Evolutionary conservation across 1,284 basidiomycete genomes (phyloP).

Genomic region (Cryptococcus sp.): DNA sequence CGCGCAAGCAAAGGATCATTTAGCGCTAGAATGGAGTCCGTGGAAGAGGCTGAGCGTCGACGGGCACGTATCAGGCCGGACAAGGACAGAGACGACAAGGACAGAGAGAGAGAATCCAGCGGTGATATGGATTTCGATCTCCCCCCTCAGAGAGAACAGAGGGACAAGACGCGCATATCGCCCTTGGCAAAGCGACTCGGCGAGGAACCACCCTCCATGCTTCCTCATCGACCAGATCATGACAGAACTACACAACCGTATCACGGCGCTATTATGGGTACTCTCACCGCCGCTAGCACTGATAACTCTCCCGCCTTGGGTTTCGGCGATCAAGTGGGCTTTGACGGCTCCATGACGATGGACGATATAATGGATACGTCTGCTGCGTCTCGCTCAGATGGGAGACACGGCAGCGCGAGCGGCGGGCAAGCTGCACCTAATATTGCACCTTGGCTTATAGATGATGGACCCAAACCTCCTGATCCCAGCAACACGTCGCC

Average conservation of each 20-base stretch:
- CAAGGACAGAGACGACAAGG: conserved; percentile 2
- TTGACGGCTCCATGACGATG: conserved; percentile 39
- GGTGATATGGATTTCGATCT: conserved; percentile 1
- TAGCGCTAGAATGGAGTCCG: conserved; percentile 10
- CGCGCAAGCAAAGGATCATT: conserved; percentile 7
- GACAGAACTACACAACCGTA: conserved; percentile 19
- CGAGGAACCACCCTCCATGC: conserved; percentile 33
- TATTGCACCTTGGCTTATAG: conserved; percentile 50
- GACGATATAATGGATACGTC: conserved; percentile 43
- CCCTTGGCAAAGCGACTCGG: conserved; percentile 30
- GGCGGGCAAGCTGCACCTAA: conserved; percentile 35
- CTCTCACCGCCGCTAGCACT: conserved; percentile 18
- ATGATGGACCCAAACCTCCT: conserved; percentile 28
- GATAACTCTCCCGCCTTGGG: conserved; percentile 18
- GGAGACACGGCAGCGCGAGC: conserved; percentile 20
- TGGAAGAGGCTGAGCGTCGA: conserved; percentile 12
- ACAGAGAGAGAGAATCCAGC: conserved; percentile 7
- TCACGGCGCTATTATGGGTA: conserved; percentile 38
- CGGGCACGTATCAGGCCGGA: conserved; percentile 3
- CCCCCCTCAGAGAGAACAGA: neutral
- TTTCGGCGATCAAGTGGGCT: conserved; percentile 31
- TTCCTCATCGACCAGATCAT: conserved; percentile 20
- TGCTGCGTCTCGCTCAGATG: conserved; percentile 14
- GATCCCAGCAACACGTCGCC: conserved; percentile 10
- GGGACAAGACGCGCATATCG: conserved; percentile 11